phyloP scores from a whole-genome alignment of 1,284 basidiomycete species.

The Pisolithus thermaeus region DNA sequence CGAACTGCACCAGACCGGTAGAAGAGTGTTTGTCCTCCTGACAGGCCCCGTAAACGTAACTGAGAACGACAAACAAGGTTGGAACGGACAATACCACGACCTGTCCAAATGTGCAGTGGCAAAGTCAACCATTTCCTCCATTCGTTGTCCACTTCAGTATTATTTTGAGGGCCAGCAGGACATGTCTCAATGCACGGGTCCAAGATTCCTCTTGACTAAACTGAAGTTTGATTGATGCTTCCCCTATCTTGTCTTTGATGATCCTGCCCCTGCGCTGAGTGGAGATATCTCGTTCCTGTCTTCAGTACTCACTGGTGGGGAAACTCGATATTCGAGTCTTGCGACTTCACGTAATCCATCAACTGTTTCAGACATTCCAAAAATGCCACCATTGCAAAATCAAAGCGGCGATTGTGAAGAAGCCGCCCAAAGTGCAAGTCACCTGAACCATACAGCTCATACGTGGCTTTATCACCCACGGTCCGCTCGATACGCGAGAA shows the following conservation, averaged over 20 bases:
- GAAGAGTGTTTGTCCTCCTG: no score
- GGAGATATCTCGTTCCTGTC: neutral
- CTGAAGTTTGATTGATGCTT: conserved; percentile 89
- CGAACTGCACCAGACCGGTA: no score
- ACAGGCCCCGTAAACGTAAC: no score
- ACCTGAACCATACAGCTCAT: conserved; percentile 88
- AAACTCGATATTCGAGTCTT: conserved; percentile 71
- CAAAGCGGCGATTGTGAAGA: conserved; percentile 92
- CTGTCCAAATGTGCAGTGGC: no score
- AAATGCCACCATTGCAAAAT: conserved; percentile 93
- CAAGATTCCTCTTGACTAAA: conserved; percentile 94
- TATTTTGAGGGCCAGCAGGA: conserved; percentile 84
- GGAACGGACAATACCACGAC: no score
- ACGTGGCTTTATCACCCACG: conserved; percentile 74
- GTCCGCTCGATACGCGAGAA: conserved; percentile 87
- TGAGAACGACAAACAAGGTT: no score
- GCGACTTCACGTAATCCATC: conserved; percentile 74
- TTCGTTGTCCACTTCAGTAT: conserved; percentile 80
- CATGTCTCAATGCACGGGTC: conserved; percentile 91
- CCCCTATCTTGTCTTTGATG: conserved; percentile 91
- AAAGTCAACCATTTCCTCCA: conserved; percentile 52
- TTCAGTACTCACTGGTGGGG: conserved; percentile 68
- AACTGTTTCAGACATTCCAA: conserved; percentile 91
- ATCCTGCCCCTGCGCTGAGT: conserved; percentile 50
- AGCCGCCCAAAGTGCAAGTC: conserved; percentile 85